A percentile compares a stretch with the other conserved stretches of the same genome.
These are phyloP conservation scores for Andrographis paniculata DNA, from an alignment of 305 asterid genomes.

Conservation along the genomic window DNA sequence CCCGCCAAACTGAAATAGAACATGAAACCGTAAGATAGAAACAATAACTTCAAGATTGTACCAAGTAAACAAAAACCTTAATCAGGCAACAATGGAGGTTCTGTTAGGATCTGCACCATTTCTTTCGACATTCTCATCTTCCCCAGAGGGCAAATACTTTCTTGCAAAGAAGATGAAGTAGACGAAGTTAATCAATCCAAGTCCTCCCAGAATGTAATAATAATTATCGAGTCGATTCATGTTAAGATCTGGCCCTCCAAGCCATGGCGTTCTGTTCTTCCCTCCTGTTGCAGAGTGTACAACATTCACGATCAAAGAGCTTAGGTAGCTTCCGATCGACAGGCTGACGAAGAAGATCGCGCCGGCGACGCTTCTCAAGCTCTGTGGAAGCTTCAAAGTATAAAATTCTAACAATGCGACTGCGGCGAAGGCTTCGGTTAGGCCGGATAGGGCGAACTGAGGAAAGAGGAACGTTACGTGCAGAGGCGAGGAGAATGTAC, in stretches of 20 bases:
- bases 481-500: slow-evolving; percentile 39
- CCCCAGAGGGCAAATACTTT: slow-evolving; percentile 23
- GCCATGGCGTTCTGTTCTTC: slow-evolving; percentile 38
- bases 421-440: slow-evolving; percentile 65
- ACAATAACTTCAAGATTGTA: too few species aligned
- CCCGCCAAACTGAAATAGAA: too few species aligned
- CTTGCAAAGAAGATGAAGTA: slow-evolving; percentile 50
- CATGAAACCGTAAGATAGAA: too few species aligned
- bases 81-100: too few species aligned
- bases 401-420: slow-evolving; percentile 72
- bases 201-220: slow-evolving; percentile 40
- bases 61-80: too few species aligned
- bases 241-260: slow-evolving; percentile 67
- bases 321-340: slow-evolving; percentile 52
- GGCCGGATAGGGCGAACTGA: slow-evolving; percentile 57
- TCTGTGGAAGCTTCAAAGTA: slow-evolving; percentile 56
- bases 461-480: slow-evolving; percentile 41
- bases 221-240: slow-evolving; percentile 50
- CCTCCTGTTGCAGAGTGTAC: slow-evolving; percentile 28
- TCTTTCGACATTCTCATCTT: too few species aligned
- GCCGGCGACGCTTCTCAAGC: slow-evolving; percentile 63
- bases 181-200: slow-evolving; percentile 41
- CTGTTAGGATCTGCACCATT: too few species aligned
- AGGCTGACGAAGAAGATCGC: slow-evolving; percentile 54
- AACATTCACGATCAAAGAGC: slow-evolving; percentile 46